Conservation (phyloP, 1,284 basidiomycete species). For the Phlebopus sp. region DNA sequence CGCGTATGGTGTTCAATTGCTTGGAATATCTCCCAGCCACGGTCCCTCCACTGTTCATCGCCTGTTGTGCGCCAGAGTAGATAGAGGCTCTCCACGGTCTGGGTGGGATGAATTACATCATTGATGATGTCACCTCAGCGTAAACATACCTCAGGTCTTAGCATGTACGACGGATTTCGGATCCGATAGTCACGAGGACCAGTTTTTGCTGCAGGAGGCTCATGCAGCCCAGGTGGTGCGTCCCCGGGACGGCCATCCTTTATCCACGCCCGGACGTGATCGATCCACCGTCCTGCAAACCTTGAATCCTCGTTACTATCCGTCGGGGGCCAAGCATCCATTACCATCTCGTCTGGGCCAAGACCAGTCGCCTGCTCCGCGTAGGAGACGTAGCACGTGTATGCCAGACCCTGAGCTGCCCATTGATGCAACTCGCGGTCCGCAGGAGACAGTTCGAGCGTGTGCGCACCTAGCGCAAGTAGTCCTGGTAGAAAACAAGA, state of each 20-base stretch:
- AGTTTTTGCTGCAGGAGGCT: slow-evolving; percentile 17
- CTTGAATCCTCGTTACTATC: not conserved
- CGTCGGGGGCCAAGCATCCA: slow-evolving; percentile 15
- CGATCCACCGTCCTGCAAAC: slow-evolving; percentile 32
- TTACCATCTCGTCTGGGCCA: slow-evolving; percentile 40
- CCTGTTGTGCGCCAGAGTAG: slow-evolving; percentile 51
- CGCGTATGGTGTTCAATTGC: slow-evolving; percentile 47
- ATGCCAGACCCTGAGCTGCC: slow-evolving; percentile 44
- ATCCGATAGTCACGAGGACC: slow-evolving; percentile 36
- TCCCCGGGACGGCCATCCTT: slow-evolving; percentile 27
- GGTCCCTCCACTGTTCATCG: slow-evolving; percentile 49
- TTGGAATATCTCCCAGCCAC: slow-evolving; percentile 60
- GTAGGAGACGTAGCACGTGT: slow-evolving; percentile 45
- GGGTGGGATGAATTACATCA: not conserved
- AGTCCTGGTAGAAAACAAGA: slow-evolving; percentile 50
- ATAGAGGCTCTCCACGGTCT: slow-evolving; percentile 53
- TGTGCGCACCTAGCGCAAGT: slow-evolving; percentile 44
- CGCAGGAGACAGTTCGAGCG: slow-evolving; percentile 27
- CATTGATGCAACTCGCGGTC: slow-evolving; percentile 36
- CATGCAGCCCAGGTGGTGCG: slow-evolving; percentile 37
- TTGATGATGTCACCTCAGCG: not conserved
- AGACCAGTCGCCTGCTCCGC: slow-evolving; percentile 41
- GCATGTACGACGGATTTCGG: slow-evolving; percentile 31
- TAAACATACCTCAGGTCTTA: slow-evolving; percentile 43
- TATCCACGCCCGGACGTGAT: slow-evolving; percentile 37